Percentiles rank a stretch among this genome's conserved stretches.
phyloP scores from a whole-genome alignment of 805 yeast species.

The Priceomyces medius region DNA sequence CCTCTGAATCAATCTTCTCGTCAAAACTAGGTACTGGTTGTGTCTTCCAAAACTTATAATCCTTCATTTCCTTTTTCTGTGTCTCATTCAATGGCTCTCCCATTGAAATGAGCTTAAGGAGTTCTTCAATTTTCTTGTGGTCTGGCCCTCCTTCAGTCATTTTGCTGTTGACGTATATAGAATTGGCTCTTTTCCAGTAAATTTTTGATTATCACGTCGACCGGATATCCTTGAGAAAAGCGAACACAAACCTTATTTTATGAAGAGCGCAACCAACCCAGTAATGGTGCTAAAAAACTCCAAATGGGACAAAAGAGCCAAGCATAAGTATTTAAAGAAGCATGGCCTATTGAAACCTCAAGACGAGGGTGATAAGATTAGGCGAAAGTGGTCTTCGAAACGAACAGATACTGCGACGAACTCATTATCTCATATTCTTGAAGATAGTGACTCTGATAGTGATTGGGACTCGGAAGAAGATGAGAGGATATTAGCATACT shows the following conservation, averaged over 20 bases:
- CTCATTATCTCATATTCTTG: slow-evolving; percentile 14
- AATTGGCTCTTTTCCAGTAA: too few species aligned
- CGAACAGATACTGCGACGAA: slow-evolving; percentile 11
- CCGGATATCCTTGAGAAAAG: not conserved
- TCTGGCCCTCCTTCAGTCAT: slow-evolving; percentile 12
- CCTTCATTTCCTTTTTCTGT: slow-evolving; percentile 73
- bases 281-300: slow-evolving; percentile 42
- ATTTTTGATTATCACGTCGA: not conserved
- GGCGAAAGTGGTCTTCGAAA: slow-evolving; percentile 38
- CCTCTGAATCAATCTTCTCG: slow-evolving; percentile 65
- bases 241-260: not conserved
- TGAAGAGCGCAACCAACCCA: not conserved
- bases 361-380: slow-evolving; percentile 8
- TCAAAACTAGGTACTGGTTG: slow-evolving; percentile 88
- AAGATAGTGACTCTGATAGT: slow-evolving; percentile 24
- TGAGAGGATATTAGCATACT: slow-evolving; percentile 38
- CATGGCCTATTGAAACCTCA: slow-evolving; percentile 31
- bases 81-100: slow-evolving; percentile 55
- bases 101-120: slow-evolving; percentile 53
- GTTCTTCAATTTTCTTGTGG: slow-evolving; percentile 53
- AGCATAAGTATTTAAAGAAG: slow-evolving; percentile 35
- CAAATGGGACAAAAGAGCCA: slow-evolving; percentile 47
- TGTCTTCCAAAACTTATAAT: slow-evolving; percentile 95
- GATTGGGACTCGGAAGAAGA: slow-evolving; percentile 44
- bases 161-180: too few species aligned